Base-by-base conservation (phyloP, 257 asterid genomes). In the Plantago ovata region DNA sequence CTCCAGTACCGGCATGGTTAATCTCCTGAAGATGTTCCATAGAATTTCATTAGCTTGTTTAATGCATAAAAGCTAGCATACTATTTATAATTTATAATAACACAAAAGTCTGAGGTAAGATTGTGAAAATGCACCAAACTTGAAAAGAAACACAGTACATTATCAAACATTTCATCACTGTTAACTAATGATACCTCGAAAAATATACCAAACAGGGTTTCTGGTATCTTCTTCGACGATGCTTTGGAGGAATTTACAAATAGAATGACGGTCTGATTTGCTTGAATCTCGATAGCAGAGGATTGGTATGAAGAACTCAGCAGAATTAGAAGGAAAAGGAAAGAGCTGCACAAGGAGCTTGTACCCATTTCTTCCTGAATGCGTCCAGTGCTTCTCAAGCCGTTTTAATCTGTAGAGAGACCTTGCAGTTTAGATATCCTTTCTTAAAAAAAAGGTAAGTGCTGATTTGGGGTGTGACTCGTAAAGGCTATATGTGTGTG, bases 1-100 rank as follows among this genome's bases (percentile, higher is more conserved):
- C 99, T 68, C 99, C 99, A 62, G 99, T 84, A 50, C 99, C 99
- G 61, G 99, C 99, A 81, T 93, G 99, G 72, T 93, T 93, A 61
- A 93, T 93, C 77, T 93, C 99, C 99, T 92, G 82, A 61, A 64
- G 45, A 69, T 45, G 61, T 62, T 46, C 61, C 71, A 19, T 50
- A 68, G 18, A 56, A 19, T 46, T 48, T 45, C 40, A 69, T 41
- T 32, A 23, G 62, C 65, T 39, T 41, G 66, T 62, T 60, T 41
- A 40, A 44, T 58, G 51, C 32, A 47, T 7, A 3, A 51, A 38
- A 19, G 53, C 72, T 46, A 42, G 36, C 43, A 67, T 54, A 64
- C 39, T 22, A 38, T 36, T 19, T 49, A 21, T n/a, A n/a, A n/a
- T n/a, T n/a, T n/a, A n/a, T 28, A 28, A 28, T 15, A 10, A 9